phyloP scores from a whole-genome alignment of 2,329 filamentous ascomycete species.

The Cercospora citrullina region DNA sequence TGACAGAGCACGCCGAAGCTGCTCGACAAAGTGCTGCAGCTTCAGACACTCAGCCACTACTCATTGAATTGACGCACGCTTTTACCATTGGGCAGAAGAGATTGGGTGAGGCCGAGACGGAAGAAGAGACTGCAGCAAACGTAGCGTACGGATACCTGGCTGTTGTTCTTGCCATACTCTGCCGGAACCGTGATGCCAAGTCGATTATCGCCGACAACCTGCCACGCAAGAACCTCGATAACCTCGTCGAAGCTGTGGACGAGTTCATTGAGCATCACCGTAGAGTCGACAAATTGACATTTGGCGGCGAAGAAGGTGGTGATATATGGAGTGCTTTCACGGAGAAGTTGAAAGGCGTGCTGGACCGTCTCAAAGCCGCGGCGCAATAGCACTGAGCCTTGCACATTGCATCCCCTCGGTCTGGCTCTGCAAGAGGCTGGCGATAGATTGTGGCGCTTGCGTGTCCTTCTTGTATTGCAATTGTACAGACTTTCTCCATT shows the following conservation, averaged over 20 bases:
- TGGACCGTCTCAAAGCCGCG: constrained; percentile 39
- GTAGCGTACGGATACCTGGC: constrained; percentile 85
- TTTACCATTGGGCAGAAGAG: constrained; percentile 35
- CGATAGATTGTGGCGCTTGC: background rate
- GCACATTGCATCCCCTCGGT: background rate
- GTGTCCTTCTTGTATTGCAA: background rate
- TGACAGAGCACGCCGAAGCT: constrained; percentile 72
- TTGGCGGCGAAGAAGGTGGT: constrained; percentile 51
- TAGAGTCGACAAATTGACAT: constrained; percentile 55
- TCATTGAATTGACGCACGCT: constrained; percentile 31
- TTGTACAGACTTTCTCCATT: background rate
- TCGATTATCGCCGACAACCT: constrained; percentile 39
- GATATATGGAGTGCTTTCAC: constrained; percentile 54
- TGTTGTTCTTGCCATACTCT: constrained; percentile 79
- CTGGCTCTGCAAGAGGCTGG: background rate
- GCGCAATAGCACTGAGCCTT: constrained; percentile 9
- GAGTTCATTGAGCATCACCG: constrained; percentile 64
- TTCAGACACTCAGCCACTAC: constrained; percentile 16
- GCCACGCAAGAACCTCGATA: constrained; percentile 49
- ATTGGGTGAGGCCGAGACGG: constrained; percentile 61
- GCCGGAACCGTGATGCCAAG: constrained; percentile 55
- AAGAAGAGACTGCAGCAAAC: constrained; percentile 71
- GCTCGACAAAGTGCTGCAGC: constrained; percentile 44
- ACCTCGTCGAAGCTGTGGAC: constrained; percentile 58
- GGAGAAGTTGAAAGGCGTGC: constrained; percentile 54